These are phyloP conservation scores for Crithidia expoeki DNA, from an alignment of 208 protist genomes.

Conservation along the genomic window DNA sequence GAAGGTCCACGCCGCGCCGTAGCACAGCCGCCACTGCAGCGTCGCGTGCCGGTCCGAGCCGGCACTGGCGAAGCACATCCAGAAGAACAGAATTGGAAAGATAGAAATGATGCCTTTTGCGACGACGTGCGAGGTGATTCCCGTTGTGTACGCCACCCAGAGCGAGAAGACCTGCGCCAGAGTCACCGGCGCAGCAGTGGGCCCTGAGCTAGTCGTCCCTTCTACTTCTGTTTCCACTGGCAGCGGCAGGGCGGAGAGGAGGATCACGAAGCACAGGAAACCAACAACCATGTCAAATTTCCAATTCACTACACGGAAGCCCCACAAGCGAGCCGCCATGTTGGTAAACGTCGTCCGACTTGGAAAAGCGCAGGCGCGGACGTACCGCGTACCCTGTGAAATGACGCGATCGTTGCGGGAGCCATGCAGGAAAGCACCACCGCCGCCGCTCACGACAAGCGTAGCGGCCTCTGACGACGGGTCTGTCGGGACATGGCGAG, in stretches of 20 bases:
- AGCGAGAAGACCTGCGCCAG: slow-evolving; percentile 34
- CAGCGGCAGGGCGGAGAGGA: slow-evolving; percentile 69
- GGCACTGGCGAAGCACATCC: slow-evolving; percentile 56
- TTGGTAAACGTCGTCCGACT: slow-evolving; percentile 61
- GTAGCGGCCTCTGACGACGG: slow-evolving; percentile 59
- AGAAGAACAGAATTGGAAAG: slow-evolving; percentile 53
- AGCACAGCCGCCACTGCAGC: slow-evolving; percentile 49
- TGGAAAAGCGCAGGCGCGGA: slow-evolving; percentile 63
- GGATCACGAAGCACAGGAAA: slow-evolving; percentile 64
- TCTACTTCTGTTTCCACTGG: slow-evolving; percentile 28
- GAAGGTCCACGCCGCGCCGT: slow-evolving; percentile 59
- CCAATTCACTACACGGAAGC: slow-evolving; percentile 86
- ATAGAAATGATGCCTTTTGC: slow-evolving; percentile 52
- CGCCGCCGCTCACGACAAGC: slow-evolving; percentile 83
- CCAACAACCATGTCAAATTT: slow-evolving; percentile 86
- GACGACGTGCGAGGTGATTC: slow-evolving; percentile 52
- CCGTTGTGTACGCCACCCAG: slow-evolving; percentile 44
- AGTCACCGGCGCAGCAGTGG: not conserved
- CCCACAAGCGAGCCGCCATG: slow-evolving; percentile 62
- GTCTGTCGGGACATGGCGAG: slow-evolving; percentile 64
- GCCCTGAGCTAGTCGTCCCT: slow-evolving; percentile 13
- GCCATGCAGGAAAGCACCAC: slow-evolving; percentile 86
- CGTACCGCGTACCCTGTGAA: slow-evolving; percentile 66
- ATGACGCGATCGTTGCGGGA: slow-evolving; percentile 59
- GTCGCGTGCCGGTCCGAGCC: slow-evolving; percentile 49